Base-by-base conservation (phyloP, 306 rosid species). In the Prunus dulcis region DNA sequence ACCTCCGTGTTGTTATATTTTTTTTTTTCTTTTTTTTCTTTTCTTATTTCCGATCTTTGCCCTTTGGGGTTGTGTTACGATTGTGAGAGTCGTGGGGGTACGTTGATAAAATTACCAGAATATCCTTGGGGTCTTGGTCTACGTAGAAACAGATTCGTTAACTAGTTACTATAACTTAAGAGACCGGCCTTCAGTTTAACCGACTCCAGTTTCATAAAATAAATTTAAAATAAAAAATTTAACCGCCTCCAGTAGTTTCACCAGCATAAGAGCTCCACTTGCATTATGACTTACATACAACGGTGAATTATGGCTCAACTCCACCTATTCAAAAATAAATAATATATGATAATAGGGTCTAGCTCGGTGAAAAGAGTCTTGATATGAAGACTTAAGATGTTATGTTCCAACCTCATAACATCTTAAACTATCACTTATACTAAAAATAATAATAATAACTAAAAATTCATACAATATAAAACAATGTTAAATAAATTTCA, bases 1-100 rank as follows among this genome's bases (percentile, higher is more conserved):
- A 79, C 82, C 86, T 84, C 81, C 77, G 78, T 78, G 46, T 38
- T 78, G 60, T 15, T 65, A 70, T 76, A 32, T 64, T 45, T 47
- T n/a, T 7, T 12, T 28, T 1, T 34, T 27, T 9, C 6, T 51
- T 12, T 43, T 12, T 14, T 41, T 19, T 28, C 19, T 72, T 51
- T 68, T 18, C 18, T 15, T 49, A 49, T 52, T 66, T 30, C 49
- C 74, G 41, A 50, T 18, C 61, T 41, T 71, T 64, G 64, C 74
- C 86, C 84, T 45, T 70, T 65, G 76, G 74, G 58, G 20, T 25
- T 53, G 65, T 25, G 70, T 38, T 34, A 51, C 25, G 34, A 56
- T 49, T 46, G 72, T 12, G 63, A 32, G 55, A 66, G 41, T 22
- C 20, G 27, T 13, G 23, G 46, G 63, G 41, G 71, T 6, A 15